Evolutionary conservation across 2,329 filamentous ascomycete species (phyloP), one percentile per base, ranked within the genome.

Genomic region (Fusarium sublunatum): DNA sequence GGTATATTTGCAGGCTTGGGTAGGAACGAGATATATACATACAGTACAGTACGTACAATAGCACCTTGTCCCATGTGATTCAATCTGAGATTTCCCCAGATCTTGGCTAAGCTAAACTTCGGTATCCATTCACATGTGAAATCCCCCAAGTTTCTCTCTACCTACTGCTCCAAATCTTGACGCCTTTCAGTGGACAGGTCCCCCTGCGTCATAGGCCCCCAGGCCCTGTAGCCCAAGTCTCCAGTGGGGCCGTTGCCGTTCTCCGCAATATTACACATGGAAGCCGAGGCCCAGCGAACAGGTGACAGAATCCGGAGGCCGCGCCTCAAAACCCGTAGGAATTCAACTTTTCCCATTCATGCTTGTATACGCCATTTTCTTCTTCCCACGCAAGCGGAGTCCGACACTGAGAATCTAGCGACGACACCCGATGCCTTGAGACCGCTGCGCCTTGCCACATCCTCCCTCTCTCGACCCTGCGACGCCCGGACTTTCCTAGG

Each of bases 191-290:
- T 65, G 52, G 49, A 44, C 35, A n/a, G 25, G 12, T 44, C 28
- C 39, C 44, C 40, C 49, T 68, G 65, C 61, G 58, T 68, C 64
- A 67, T 67, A 65, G 50, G 50, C 26, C 15, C 36, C 47, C 32
- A 40, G 44, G 41, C 42, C 53, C 44, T 58, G 41, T 49, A 61
- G 46, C 35, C 12, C 32, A 11, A 22, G 15, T 44, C 36, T 32
- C 24, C 29, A 25, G 45, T 53, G 49, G 58, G 62, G 36, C 29
- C 45, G 25, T 42, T 53, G 47, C 44, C 60, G 48, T 61, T 53
- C 64, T 67, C 64, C 64, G 61, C 64, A 65, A 56, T 45, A 19
- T 19, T 19, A 59, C 58, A 65, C 61, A 65, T 63, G 31, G 31
- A 32, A 32, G 31, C 62, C 62, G 63, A 66, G 63, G 63, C 63